Base-by-base conservation (phyloP, 306 rosid species). In the Hylodesmum podocarpum region DNA sequence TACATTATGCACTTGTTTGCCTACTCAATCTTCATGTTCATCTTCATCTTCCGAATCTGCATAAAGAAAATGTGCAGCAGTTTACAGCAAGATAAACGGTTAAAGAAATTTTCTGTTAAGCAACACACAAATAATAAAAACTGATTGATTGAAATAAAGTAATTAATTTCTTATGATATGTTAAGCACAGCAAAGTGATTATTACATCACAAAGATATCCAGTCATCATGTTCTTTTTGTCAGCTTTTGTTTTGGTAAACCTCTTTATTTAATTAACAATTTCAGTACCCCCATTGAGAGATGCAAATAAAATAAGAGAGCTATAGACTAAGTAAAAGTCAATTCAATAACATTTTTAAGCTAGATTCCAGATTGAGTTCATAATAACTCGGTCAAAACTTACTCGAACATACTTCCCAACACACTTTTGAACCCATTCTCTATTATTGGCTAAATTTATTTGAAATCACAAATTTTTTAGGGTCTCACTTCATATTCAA, bases 11-110 rank as follows among this genome's bases (percentile, higher is more conserved):
- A 75, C 55, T 25, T 81, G 77, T 71, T 70, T 78, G 72, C 85
- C 72, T 62, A 39, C 46, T 92, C 87, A 96, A 83, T 96, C 98
- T 88, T 96, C 96, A 57, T 96, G 99, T 40, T 89, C 94, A 5
- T 92, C 89, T 84, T 93, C 97, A 36, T 78, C 91, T 85, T 94
- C 99, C 61, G 98, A 91, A 86, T 96, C 99, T 96, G 90, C 80
- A 66, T 49, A 47, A 66, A 71, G 43, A 55, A 81, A 37, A 55
- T n/a, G 44, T 64, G 73, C 18, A 69, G 59, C 66, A 37, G 55
- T 66, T 83, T 14, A 37, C 19, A 27, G 63, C 54, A 62, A 29
- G 46, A 70, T 33, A 77, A 80, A 43, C 43, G 25, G 61, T 39
- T 29, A 39, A 36, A 43, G 66, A 71, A 51, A 50, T 49, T 67